Evolutionary conservation across 2,329 filamentous ascomycete genomes (phyloP), one percentile per base, ranked within the genome.

Genomic region (Stachybotrys chlorohalonatus): DNA sequence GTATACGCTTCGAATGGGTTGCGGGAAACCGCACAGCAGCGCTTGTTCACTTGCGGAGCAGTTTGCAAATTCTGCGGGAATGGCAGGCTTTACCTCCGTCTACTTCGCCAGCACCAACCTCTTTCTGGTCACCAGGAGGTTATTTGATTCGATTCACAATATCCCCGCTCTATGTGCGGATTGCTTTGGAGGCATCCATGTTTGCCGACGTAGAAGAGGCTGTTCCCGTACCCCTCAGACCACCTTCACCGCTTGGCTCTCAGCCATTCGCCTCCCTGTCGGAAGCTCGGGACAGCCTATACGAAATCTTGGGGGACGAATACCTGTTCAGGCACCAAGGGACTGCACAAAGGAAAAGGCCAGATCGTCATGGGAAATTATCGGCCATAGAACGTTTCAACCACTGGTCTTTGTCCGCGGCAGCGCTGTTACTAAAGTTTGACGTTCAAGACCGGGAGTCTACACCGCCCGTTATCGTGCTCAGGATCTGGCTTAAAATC

Each of bases 151-250:
- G 50, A 17, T 39, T 32, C 50, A 52, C 50, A 16, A 42, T 52
- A 11, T 52, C 50, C 1, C 50, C 50, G 6, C 13, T 52, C 11
- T 52, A 52, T 24, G 36, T 52, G 17, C 50, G 36, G 17, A 31
- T 52, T 11, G n/a, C 50, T 7, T 24, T 52, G 31, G 50, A 52
- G 36, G 50, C 50, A 9, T 52, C 50, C n/a, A 52, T 52, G 50
- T 36, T 52, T 24, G 50, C 50, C 6, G 36, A 42, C 2, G 24
- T 42, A 16, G 6, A 15, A 16, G 50, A 36, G n/a, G 32, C 50
- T 1, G 50, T 52, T 32, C 50, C 50, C 17, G n/a, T 52, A n/a
- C 50, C 50, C 17, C 50, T 32, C 17, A 32, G 7, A 30, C 50
- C 50, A 11, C 16, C 45, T 9, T 16, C 16, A 16, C 50, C n/a